These are phyloP conservation scores for Alloteropsis semialata DNA, from an alignment of 176 grass and related monocot genomes.

Conservation along the genomic window DNA sequence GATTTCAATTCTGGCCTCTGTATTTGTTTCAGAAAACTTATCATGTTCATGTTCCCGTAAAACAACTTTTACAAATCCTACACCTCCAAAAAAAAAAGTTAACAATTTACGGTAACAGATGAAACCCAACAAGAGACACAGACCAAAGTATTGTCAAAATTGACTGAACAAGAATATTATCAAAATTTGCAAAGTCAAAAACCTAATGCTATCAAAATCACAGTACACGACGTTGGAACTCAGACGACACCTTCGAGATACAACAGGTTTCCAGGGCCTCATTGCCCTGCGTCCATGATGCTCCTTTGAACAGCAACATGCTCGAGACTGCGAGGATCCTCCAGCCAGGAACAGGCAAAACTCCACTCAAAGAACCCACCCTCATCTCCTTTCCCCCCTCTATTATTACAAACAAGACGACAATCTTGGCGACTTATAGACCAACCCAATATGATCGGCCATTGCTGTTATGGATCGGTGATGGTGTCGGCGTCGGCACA, in stretches of 20 bases:
- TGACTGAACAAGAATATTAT: neutral
- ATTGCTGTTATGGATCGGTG: slow-evolving; percentile 85
- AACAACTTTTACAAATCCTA: no score
- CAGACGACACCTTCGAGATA: neutral
- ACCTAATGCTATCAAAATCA: neutral
- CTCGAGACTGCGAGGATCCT: neutral
- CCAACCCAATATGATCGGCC: slow-evolving; percentile 97
- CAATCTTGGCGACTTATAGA: slow-evolving; percentile 33
- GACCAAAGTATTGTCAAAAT: neutral
- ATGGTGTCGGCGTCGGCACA: slow-evolving; percentile 60
- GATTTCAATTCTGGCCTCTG: neutral
- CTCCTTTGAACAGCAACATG: slow-evolving; percentile 8
- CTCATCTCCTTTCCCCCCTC: neutral
- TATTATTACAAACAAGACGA: neutral
- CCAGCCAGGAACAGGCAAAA: neutral
- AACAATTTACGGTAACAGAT: no score
- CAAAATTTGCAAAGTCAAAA: neutral
- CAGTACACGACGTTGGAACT: neutral
- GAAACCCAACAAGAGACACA: no score
- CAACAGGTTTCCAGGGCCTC: neutral
- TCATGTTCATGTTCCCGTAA: neutral
- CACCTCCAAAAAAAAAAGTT: no score
- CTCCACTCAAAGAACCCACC: neutral
- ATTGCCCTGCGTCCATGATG: neutral
- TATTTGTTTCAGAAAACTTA: neutral